A percentile compares a stretch with the other conserved stretches of the same genome.
These are phyloP conservation scores for Tuber aestivum DNA, from an alignment of 495 filamentous ascomycete genomes.

Conservation along the genomic window DNA sequence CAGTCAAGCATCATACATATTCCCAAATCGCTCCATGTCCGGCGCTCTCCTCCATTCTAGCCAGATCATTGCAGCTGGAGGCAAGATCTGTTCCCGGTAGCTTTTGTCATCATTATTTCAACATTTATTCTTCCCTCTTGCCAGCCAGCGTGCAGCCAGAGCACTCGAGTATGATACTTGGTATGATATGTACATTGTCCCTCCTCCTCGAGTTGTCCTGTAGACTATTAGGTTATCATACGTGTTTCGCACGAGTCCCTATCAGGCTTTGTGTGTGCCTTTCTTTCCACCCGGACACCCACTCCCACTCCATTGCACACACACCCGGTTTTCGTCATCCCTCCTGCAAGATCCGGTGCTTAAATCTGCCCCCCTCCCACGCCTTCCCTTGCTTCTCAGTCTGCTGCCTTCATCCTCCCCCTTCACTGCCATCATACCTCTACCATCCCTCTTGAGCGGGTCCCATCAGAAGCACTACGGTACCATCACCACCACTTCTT, in stretches of 20 bases:
- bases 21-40: not conserved
- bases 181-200: too few species aligned
- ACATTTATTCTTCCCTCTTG: not conserved
- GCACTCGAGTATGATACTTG: not conserved
- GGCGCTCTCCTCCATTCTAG: not conserved
- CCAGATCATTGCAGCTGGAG: not conserved
- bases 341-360: not conserved
- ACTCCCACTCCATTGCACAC: not conserved
- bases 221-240: too few species aligned
- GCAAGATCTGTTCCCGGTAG: not conserved
- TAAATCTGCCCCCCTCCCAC: slow-evolving; percentile 4
- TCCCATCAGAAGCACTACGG: not conserved
- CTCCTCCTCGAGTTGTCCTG: not conserved
- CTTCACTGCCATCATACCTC: not conserved
- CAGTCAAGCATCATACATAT: not conserved
- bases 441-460: not conserved
- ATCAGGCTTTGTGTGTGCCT: slow-evolving; percentile 1
- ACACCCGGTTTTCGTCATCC: not conserved
- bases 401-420: not conserved
- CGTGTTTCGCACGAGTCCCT: slow-evolving; percentile 4
- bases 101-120: not conserved
- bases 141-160: not conserved
- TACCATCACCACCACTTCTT: not conserved
- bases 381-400: not conserved
- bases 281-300: not conserved